Conservation (phyloP, 116 monocot species). For the Papilionanthe hybrid region DNA sequence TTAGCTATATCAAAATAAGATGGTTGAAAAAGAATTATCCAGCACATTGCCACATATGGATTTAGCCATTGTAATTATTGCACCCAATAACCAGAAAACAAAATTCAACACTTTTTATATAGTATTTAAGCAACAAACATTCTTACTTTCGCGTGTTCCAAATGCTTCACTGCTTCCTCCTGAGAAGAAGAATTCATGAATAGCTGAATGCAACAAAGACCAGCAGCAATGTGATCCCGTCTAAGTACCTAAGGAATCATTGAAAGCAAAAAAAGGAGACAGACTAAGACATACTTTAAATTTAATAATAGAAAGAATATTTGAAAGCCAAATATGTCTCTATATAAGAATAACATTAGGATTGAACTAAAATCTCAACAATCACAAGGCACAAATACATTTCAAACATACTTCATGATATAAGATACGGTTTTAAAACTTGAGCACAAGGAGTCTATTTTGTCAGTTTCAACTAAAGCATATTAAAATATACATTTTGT, state of each 20-base stretch:
- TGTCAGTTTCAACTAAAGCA: not conserved
- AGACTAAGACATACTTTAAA: not conserved
- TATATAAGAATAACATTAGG: not conserved
- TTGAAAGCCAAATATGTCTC: not conserved
- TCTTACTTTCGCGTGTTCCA: constrained; percentile 77
- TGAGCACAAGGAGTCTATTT: not conserved
- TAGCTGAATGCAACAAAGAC: constrained; percentile 86
- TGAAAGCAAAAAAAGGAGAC: not conserved
- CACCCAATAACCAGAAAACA: not conserved
- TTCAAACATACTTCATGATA: not conserved
- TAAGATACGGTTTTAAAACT: not conserved
- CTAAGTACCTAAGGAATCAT: constrained; percentile 54
- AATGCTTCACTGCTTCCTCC: constrained; percentile 87
- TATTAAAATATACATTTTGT: not conserved
- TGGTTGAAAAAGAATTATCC: not conserved
- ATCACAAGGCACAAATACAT: not conserved
- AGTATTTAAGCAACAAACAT: not conserved
- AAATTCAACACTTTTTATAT: not conserved
- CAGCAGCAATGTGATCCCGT: constrained; percentile 80
- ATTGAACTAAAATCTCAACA: not conserved
- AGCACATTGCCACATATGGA: not conserved
- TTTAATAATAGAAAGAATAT: not conserved
- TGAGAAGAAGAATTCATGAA: constrained; percentile 87
- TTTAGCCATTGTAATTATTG: not conserved
- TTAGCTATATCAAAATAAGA: not conserved